These are phyloP conservation scores for Golubevia sp. DNA, from an alignment of 1,284 basidiomycete species.

Conservation along the genomic window DNA sequence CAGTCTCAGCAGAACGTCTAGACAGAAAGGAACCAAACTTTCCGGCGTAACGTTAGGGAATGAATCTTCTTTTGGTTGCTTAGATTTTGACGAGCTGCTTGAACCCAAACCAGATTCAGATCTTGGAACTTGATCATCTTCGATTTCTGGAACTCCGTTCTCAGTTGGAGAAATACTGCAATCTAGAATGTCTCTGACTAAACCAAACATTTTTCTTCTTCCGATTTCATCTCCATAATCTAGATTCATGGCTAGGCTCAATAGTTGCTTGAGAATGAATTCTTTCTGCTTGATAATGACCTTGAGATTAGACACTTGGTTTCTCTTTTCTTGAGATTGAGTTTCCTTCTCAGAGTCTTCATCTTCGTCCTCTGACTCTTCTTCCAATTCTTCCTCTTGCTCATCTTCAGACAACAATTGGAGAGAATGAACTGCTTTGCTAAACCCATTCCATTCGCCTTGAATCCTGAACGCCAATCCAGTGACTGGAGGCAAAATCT, in stretches of 20 bases:
- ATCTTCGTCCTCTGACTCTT: constrained; percentile 63
- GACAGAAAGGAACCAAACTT: constrained; percentile 70
- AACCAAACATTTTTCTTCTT: constrained; percentile 79
- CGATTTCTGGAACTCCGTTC: too few relatives aligned
- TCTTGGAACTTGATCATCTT: too few relatives aligned
- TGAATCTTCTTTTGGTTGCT: too few relatives aligned
- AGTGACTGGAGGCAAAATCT: constrained; percentile 83
- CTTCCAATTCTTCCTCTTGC: constrained; percentile 58
- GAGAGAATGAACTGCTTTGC: constrained; percentile 7
- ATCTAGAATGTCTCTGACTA: constrained; percentile 46
- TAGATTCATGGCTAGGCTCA: constrained; percentile 78
- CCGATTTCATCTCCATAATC: constrained; percentile 97
- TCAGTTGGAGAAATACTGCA: too few relatives aligned
- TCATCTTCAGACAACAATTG: constrained; percentile 31
- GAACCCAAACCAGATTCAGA: too few relatives aligned
- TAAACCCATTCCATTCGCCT: constrained; percentile 63
- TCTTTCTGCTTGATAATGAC: constrained; percentile 64
- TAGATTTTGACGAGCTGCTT: too few relatives aligned
- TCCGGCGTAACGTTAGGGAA: too few relatives aligned
- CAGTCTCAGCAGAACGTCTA: constrained; percentile 85
- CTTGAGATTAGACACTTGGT: constrained; percentile 1
- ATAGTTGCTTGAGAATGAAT: constrained; percentile 79
- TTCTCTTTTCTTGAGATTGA: too few relatives aligned
- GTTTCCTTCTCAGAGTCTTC: constrained; percentile 68
- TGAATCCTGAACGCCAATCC: constrained; percentile 85